Conservation (phyloP, 768 basidiomycete genomes). For the Termitomyces sp. region DNA sequence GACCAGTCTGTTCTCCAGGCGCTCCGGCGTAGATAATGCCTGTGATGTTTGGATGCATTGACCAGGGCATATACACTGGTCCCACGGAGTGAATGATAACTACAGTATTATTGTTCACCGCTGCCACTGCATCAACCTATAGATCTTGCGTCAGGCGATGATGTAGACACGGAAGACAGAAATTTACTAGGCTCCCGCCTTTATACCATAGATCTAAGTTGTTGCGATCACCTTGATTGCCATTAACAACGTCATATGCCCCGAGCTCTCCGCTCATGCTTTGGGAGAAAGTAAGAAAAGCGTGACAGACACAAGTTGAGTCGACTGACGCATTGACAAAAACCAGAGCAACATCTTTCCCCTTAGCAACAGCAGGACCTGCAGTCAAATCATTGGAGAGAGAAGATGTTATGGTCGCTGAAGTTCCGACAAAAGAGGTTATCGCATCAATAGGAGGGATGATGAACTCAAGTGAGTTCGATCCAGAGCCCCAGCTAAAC, state of each 20-base stretch:
- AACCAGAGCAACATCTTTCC: slow-evolving; percentile 56
- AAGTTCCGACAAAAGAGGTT: slow-evolving; percentile 31
- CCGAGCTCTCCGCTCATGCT: slow-evolving; percentile 51
- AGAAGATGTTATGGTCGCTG: slow-evolving; percentile 36
- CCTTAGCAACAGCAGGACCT: slow-evolving; percentile 35
- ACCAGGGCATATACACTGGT: slow-evolving; percentile 69
- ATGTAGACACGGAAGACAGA: slow-evolving; percentile 14
- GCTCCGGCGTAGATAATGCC: slow-evolving; percentile 55
- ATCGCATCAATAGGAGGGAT: slow-evolving; percentile 45
- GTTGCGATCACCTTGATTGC: slow-evolving; percentile 57
- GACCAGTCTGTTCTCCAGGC: slow-evolving; percentile 75
- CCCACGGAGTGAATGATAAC: slow-evolving; percentile 81
- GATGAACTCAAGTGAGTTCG: slow-evolving; percentile 41
- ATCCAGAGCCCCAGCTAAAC: slow-evolving; percentile 46
- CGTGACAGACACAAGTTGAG: not conserved
- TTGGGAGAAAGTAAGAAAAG: slow-evolving; percentile 10
- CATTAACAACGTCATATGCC: slow-evolving; percentile 57
- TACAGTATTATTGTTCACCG: slow-evolving; percentile 70
- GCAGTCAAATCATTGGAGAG: slow-evolving; percentile 39
- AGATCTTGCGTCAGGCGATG: slow-evolving; percentile 14
- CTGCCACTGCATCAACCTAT: slow-evolving; percentile 54
- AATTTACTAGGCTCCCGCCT: slow-evolving; percentile 43
- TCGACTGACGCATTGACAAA: slow-evolving; percentile 52
- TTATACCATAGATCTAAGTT: slow-evolving; percentile 56
- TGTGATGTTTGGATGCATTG: slow-evolving; percentile 69